Evolutionary conservation across 306 rosid genomes (phyloP).

Genomic region (Hippophae rhamnoides): DNA sequence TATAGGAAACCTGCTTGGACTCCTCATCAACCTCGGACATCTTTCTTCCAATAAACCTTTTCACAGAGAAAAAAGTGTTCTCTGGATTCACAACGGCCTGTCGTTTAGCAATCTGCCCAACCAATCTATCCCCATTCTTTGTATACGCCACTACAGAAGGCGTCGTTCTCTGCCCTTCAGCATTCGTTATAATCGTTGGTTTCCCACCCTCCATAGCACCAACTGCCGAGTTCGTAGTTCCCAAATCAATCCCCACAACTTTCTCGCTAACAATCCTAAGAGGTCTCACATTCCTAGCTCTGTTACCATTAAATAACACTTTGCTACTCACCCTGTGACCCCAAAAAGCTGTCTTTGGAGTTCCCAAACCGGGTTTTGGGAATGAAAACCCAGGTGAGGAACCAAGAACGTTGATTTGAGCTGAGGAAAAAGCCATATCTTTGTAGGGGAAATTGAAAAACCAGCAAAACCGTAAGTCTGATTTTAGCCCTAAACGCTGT

Average conservation of each 20-base stretch:
- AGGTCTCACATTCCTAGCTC: constrained; percentile 22
- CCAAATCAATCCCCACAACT: constrained; percentile 75
- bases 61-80: constrained; percentile 80
- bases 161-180: constrained; percentile 83
- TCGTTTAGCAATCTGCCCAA: constrained; percentile 84
- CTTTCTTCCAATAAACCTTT: constrained; percentile 87
- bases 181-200: constrained; percentile 77
- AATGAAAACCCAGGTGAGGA: constrained; percentile 21
- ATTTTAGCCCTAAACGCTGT: neutral
- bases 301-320: neutral
- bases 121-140: constrained; percentile 72
- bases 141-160: constrained; percentile 95
- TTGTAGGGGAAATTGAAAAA: neutral
- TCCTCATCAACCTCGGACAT: constrained; percentile 89
- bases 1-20: constrained; percentile 80
- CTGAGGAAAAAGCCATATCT: constrained; percentile 47
- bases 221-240: constrained; percentile 74
- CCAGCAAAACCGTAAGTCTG: neutral
- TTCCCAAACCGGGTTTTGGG: constrained; percentile 16
- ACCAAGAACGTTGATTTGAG: constrained; percentile 72
- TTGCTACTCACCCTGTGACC: constrained; percentile 30
- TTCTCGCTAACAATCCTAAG: constrained; percentile 63
- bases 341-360: constrained; percentile 38
- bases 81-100: constrained; percentile 88
- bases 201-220: constrained; percentile 88